Evolutionary conservation across 164 flowering plant genomes (phyloP), one percentile per base, ranked within the genome.

Genomic region (Tetracentron sinense): DNA sequence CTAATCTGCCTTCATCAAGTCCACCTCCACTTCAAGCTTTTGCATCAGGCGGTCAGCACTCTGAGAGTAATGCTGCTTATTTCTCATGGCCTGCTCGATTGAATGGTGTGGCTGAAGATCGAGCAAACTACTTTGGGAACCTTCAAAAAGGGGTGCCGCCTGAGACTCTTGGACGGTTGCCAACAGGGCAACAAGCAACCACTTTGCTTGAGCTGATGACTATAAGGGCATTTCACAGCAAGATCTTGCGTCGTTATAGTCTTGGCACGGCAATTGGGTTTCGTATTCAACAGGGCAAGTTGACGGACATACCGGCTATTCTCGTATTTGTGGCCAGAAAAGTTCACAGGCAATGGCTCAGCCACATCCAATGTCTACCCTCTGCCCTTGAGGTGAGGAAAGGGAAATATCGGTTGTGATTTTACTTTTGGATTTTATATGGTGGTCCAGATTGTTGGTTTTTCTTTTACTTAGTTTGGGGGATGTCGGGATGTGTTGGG

Each of bases 211-310:
- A 92, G 67, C 69, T 92, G 68, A 92, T 92, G 98, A 89, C 92
- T 1, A 92, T 92, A 62, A 86, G 98, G 70, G 98, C 98, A 60
- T 92, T 89, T 70, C 98, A 92, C 56, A 92, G 98, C 82, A 90
- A 87, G 78, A 81, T 80, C n/a, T 79, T 92, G 83, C 86, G 95
- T 8, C 86, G 81, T 29, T 85, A 74, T 67, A 92, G 94, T 69
- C 92, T 92, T 60, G 98, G 96, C 6, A 89, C 98, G 0, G 98
- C 98, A 50, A 77, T 92, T 67, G 98, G 98, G 27, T 87, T 89
- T 71, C 82, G 98, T 8, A 92, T 92, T 54, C 79, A 81, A 46
- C 72, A 63, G 58, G 98, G 96, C 58, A 67, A 75, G 15, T 73
- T 92, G 78, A 92, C 98, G 7, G 84, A 86, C 51, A 81, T 81